Evolutionary conservation across 1,284 basidiomycete species (phyloP).

Genomic region (Leccinum pallidistipes): DNA sequence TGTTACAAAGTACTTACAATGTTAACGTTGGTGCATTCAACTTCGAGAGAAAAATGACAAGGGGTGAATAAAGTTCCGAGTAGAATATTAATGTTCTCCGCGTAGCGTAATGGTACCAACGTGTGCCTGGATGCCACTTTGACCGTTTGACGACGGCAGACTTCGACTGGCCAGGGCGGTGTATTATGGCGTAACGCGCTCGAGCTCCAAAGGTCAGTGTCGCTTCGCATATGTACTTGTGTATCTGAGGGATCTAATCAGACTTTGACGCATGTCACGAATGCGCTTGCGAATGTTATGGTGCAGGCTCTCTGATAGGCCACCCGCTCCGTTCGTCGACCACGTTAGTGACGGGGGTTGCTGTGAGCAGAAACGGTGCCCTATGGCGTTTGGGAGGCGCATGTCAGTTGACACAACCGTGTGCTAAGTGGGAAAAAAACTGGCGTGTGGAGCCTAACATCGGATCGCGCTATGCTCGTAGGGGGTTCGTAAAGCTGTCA

Average conservation of each 20-base stretch:
- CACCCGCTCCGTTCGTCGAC: not conserved
- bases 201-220: not conserved
- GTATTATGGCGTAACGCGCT: not conserved
- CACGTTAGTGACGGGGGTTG: not conserved
- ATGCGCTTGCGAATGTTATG: not conserved
- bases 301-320: not conserved
- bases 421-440: slow-evolving; percentile 14
- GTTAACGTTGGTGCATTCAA: too few species aligned
- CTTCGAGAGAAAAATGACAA: not conserved
- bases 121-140: slow-evolving; percentile 12
- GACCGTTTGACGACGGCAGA: not conserved
- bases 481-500: slow-evolving; percentile 16
- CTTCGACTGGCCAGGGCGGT: not conserved
- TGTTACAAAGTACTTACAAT: too few species aligned
- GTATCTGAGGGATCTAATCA: not conserved
- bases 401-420: not conserved
- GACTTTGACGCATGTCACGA: not conserved
- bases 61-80: slow-evolving; percentile 10
- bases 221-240: not conserved
- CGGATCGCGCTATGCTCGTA: not conserved
- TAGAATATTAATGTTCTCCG: not conserved
- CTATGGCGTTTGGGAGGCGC: slow-evolving; percentile 2
- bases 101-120: slow-evolving; percentile 13
- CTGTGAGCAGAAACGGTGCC: not conserved
- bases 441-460: not conserved